Evolutionary conservation across 2,329 filamentous ascomycete species (phyloP).

Genomic region (Trichoderma guizhouense): DNA sequence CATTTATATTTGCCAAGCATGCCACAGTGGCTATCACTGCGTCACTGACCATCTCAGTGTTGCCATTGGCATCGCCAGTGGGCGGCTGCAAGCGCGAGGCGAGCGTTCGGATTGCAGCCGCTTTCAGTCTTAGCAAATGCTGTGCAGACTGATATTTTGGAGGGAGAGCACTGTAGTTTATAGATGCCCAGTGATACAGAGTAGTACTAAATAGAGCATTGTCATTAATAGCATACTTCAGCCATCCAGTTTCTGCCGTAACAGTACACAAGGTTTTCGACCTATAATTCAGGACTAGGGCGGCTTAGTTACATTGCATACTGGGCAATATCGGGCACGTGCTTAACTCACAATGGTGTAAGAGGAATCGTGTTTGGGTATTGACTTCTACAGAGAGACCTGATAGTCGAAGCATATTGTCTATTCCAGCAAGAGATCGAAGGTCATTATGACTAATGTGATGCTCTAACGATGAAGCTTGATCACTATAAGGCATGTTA

Average conservation of each 20-base stretch:
- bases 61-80: not conserved
- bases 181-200: not conserved
- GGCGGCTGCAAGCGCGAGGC: not conserved
- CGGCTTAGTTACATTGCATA: not conserved
- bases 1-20: not conserved
- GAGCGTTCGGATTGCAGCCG: not conserved
- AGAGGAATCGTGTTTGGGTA: not conserved
- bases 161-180: not conserved
- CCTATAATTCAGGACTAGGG: not conserved
- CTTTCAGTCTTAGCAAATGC: not conserved
- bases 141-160: not conserved
- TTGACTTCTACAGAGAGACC: not conserved
- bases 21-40: not conserved
- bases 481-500: not conserved
- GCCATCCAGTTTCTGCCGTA: slow-evolving; percentile 1
- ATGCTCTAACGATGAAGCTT: not conserved
- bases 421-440: not conserved
- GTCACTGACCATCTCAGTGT: not conserved
- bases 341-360: not conserved
- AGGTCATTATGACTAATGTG: not conserved
- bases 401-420: not conserved
- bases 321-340: not conserved
- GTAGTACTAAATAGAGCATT: not conserved
- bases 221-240: not conserved
- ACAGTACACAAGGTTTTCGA: slow-evolving; percentile 1